Conservation (phyloP, 306 rosid genomes). For the Cucumis sativus region DNA sequence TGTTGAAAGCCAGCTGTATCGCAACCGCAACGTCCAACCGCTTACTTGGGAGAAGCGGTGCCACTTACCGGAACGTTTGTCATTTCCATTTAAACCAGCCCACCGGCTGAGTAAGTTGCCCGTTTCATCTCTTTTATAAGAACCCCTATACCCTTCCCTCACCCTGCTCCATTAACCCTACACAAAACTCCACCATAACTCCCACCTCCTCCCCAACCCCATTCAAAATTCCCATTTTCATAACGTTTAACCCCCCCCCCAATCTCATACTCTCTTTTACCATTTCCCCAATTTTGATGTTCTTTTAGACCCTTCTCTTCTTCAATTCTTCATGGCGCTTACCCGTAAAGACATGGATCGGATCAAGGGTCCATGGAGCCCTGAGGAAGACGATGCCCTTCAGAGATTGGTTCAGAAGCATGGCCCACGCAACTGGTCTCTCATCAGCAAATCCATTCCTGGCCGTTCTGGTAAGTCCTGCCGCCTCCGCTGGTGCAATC, state of each 20-base stretch:
- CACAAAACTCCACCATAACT: background rate
- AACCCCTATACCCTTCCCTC: background rate
- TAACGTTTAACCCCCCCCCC: background rate
- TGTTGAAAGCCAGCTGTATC: slow-evolving; percentile 83
- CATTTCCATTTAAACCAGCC: slow-evolving; percentile 14
- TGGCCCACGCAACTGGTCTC: slow-evolving; percentile 85
- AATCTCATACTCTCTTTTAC: background rate
- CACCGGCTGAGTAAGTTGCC: slow-evolving; percentile 71
- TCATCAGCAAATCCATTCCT: slow-evolving; percentile 73
- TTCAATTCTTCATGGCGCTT: background rate
- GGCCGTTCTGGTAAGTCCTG: slow-evolving; percentile 95
- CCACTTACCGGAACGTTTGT: slow-evolving; percentile 26
- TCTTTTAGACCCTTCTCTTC: background rate
- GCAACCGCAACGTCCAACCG: slow-evolving; percentile 63
- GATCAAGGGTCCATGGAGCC: slow-evolving; percentile 97
- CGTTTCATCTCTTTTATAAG: slow-evolving; percentile 23
- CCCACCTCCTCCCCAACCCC: too few species aligned
- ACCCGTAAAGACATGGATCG: slow-evolving; percentile 63
- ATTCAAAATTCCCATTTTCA: background rate
- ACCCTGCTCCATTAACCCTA: background rate
- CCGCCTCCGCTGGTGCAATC: slow-evolving; percentile 93
- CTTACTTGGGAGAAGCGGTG: slow-evolving; percentile 56
- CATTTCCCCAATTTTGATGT: background rate
- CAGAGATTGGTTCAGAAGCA: slow-evolving; percentile 71
- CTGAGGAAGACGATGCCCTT: slow-evolving; percentile 78